Evolutionary conservation across 257 asterid species (phyloP), one percentile per base, ranked within the genome.

Genomic region (Penstemon barbatus): DNA sequence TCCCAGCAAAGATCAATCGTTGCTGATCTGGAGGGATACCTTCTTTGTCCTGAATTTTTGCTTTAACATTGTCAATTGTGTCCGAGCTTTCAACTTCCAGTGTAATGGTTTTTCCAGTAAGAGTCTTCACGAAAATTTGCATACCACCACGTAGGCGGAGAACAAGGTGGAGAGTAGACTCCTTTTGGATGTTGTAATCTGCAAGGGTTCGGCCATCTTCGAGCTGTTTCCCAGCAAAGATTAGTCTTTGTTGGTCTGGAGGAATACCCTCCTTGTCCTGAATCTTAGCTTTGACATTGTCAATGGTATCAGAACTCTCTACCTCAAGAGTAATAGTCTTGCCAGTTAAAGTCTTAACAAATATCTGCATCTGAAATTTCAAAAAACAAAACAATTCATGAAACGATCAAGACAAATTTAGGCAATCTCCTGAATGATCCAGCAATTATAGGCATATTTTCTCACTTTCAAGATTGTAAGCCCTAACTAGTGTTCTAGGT

Each of bases 321-420:
- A 59, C 65, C 36, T 59, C 65, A 0, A 59, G 37, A 13, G 65
- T 59, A 10, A 59, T 59, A 3, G 54, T 49, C 15, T 57, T 60
- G 8, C 65, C 65, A 15, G 65, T 60, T 12, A 60, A 52, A 41
- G 65, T 60, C 65, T 60, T 60, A n/a, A 60, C 51, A 42, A 66
- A 66, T 18, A 67, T 55, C 71, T 67, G 71, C 71, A 67, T 67
- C 71, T 67, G 53, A 4, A 66, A 51, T 66, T 25, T 51, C 53
- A 18, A 6, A 19, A 9, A 15, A 42, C 4, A 41, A 41, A 41
- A n/a, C 4, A 53, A 18, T 15, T 5, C 4, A 58, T 5, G 6
- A 37, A 45, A 4, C 9, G 25, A 38, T 38, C 45, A 58, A 6
- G 2, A 54, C 39, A 25, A 19, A 12, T 4, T 19, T 19, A 19